phyloP scores from a whole-genome alignment of 345 rosid species.

The Eucalyptus brandiana region DNA sequence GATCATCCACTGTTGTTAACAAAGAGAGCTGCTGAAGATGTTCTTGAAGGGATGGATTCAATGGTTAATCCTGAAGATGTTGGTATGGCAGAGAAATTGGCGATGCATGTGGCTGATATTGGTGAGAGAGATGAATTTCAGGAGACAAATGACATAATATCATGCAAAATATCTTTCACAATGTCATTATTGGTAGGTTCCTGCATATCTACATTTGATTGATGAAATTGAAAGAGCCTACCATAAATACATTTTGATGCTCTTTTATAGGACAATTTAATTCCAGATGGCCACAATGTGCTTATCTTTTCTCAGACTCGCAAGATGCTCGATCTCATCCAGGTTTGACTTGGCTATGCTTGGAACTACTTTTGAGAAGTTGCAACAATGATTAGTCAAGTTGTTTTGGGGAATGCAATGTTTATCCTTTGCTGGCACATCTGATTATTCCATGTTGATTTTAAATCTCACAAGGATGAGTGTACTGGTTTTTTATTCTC shows the following conservation, averaged over 20 bases:
- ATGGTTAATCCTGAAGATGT: constrained; percentile 62
- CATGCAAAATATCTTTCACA: constrained; percentile 91
- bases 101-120: constrained; percentile 77
- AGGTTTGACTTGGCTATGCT: constrained; percentile 41
- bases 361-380: background rate
- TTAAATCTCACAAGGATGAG: background rate
- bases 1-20: constrained; percentile 74
- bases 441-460: background rate
- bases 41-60: constrained; percentile 89
- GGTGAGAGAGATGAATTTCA: constrained; percentile 66
- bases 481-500: background rate
- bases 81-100: constrained; percentile 77
- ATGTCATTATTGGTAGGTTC: constrained; percentile 65
- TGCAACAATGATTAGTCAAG: background rate
- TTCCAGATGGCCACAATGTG: constrained; percentile 90
- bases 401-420: background rate
- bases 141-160: constrained; percentile 64
- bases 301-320: constrained; percentile 96
- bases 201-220: background rate
- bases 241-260: background rate
- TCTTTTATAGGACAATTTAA: constrained; percentile 46
- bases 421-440: background rate
- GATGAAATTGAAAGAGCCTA: background rate
- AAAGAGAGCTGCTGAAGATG: constrained; percentile 83
- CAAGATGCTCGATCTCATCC: constrained; percentile 89